Conservation (phyloP, 2,329 filamentous ascomycete species). For the Drechslerella coelobrocha region DNA sequence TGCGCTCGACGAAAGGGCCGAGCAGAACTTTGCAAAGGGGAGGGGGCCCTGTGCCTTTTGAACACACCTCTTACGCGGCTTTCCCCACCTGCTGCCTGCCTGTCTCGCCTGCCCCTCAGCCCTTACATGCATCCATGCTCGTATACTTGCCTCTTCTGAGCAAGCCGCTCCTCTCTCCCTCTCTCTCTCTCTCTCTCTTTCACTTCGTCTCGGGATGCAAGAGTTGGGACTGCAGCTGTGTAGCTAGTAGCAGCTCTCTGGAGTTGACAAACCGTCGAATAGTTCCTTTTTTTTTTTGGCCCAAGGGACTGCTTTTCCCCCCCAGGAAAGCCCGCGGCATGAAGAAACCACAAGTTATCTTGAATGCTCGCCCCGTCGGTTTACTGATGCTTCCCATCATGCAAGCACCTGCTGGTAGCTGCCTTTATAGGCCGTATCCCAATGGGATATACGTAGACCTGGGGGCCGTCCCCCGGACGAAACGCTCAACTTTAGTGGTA, state of each 20-base stretch:
- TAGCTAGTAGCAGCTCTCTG: neutral
- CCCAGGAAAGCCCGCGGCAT: too few relatives aligned
- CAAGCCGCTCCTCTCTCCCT: conserved; percentile 21
- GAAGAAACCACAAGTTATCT: too few relatives aligned
- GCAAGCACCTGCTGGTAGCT: too few relatives aligned
- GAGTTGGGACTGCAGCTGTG: neutral
- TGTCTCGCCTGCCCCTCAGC: conserved; percentile 30
- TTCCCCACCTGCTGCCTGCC: conserved; percentile 30
- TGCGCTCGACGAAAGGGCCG: conserved; percentile 45
- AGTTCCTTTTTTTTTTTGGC: too few relatives aligned
- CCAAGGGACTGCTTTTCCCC: too few relatives aligned
- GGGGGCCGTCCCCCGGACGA: too few relatives aligned
- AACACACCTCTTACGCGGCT: conserved; percentile 34
- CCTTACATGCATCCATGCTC: conserved; percentile 27
- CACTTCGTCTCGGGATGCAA: neutral
- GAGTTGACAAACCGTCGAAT: too few relatives aligned
- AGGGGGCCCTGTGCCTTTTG: neutral
- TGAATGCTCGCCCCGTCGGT: too few relatives aligned
- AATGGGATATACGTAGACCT: too few relatives aligned
- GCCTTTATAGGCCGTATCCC: too few relatives aligned
- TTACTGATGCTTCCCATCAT: too few relatives aligned
- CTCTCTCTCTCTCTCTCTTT: conserved; percentile 3
- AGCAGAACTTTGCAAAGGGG: conserved; percentile 19
- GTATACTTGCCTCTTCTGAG: conserved; percentile 27
- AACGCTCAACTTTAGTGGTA: too few relatives aligned